Percentiles rank a stretch among this genome's conserved stretches.
phyloP scores from a whole-genome alignment of 108 stramenopile genomes.

The Pseudonitzschia delicatissima region DNA sequence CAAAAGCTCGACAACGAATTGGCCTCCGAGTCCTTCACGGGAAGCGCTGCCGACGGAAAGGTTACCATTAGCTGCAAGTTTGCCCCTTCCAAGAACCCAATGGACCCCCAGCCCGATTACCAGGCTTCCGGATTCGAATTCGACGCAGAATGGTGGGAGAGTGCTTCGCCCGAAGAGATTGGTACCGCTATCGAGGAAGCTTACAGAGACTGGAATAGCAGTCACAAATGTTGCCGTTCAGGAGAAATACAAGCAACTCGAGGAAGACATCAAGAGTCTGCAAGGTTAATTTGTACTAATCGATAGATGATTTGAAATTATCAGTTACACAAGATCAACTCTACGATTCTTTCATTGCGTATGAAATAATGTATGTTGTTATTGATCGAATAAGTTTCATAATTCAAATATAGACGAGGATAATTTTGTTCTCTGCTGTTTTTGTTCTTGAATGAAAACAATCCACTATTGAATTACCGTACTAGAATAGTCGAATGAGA shows the following conservation, averaged over 20 bases:
- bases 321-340: too few relatives aligned
- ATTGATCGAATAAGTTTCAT: too few relatives aligned
- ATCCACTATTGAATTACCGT: too few relatives aligned
- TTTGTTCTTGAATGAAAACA: too few relatives aligned
- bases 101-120: slow-evolving; percentile 83
- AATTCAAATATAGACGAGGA: too few relatives aligned
- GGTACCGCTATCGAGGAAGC: slow-evolving; percentile 58
- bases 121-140: slow-evolving; percentile 62
- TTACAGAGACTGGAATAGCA: slow-evolving; percentile 56
- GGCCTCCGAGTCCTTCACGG: slow-evolving; percentile 44
- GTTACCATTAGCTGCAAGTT: slow-evolving; percentile 68
- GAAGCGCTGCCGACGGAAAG: slow-evolving; percentile 60
- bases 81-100: slow-evolving; percentile 70
- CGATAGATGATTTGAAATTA: too few relatives aligned
- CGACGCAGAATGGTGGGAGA: slow-evolving; percentile 69
- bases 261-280: slow-evolving; percentile 42
- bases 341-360: too few relatives aligned
- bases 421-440: too few relatives aligned
- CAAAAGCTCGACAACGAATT: slow-evolving; percentile 71
- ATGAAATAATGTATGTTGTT: too few relatives aligned
- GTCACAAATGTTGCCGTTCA: slow-evolving; percentile 53
- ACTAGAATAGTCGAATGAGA: too few relatives aligned
- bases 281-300: too few relatives aligned
- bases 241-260: slow-evolving; percentile 66
- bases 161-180: slow-evolving; percentile 64